These are phyloP conservation scores for Ormosia emarginata DNA, from an alignment of 306 rosid species.

Conservation along the genomic window DNA sequence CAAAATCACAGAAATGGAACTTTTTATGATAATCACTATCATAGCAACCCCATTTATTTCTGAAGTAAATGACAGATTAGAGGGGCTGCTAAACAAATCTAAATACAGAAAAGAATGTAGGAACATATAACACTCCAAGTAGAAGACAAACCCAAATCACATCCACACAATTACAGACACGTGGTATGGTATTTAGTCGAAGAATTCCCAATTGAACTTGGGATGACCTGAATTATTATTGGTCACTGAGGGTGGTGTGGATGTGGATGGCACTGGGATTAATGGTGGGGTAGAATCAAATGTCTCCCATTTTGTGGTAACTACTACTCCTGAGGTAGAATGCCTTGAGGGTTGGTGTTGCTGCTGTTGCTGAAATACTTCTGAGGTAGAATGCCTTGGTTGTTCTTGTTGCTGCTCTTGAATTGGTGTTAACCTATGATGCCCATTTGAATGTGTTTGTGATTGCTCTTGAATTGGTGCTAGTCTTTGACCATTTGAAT, in stretches of 20 bases:
- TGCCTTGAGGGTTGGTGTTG: conserved; percentile 33
- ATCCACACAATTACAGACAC: conserved; percentile 46
- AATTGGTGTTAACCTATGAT: conserved; percentile 37
- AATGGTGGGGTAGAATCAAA: conserved; percentile 63
- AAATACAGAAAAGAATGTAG: conserved; percentile 84
- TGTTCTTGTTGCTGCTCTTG: conserved; percentile 43
- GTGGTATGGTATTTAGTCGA: conserved; percentile 40
- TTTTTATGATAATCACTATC: conserved; percentile 45
- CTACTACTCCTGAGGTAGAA: conserved; percentile 63
- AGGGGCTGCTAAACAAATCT: conserved; percentile 57
- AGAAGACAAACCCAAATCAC: conserved; percentile 56
- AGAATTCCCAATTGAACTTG: conserved; percentile 85
- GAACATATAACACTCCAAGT: conserved; percentile 50
- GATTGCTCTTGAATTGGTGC: conserved; percentile 56
- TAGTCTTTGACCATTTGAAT: conserved; percentile 42
- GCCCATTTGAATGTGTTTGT: conserved; percentile 25
- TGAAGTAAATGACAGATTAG: conserved; percentile 39
- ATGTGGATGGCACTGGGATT: conserved; percentile 39
- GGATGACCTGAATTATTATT: conserved; percentile 52
- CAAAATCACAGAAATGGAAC: conserved; percentile 30
- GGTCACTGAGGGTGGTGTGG: conserved; percentile 32
- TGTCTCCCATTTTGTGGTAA: conserved; percentile 91
- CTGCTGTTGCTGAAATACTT: conserved; percentile 9
- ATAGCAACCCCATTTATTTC: conserved; percentile 69
- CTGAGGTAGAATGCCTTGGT: conserved; percentile 14